Percentiles rank a stretch among this genome's conserved stretches.
These are phyloP conservation scores for Gymnopilus junonius DNA, from an alignment of 768 basidiomycete species.

Conservation along the genomic window DNA sequence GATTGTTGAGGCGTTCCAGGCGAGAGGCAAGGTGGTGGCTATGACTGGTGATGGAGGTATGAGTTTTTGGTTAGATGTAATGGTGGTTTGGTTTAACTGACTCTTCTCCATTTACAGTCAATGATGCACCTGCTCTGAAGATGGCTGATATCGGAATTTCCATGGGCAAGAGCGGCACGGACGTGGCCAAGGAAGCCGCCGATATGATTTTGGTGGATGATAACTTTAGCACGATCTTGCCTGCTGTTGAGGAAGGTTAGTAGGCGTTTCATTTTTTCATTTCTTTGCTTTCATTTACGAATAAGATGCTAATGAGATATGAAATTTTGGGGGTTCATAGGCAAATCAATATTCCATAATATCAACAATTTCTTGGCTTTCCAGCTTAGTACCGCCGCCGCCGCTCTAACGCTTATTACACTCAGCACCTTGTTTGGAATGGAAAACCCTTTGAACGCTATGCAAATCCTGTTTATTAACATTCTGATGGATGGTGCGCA, in stretches of 20 bases:
- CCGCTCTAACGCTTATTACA: slow-evolving; percentile 93
- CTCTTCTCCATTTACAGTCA: slow-evolving; percentile 55
- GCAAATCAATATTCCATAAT: slow-evolving; percentile 98
- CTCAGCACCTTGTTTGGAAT: slow-evolving; percentile 89
- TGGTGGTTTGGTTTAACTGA: no score
- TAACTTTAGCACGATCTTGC: slow-evolving; percentile 93
- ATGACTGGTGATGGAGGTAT: slow-evolving; percentile 97
- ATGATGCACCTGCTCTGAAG: slow-evolving; percentile 95
- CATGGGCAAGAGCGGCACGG: slow-evolving; percentile 98
- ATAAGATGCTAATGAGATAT: slow-evolving; percentile 1
- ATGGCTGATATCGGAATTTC: slow-evolving; percentile 98
- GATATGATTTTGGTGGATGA: slow-evolving; percentile 97
- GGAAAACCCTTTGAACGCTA: slow-evolving; percentile 92
- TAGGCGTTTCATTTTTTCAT: slow-evolving; percentile 2
- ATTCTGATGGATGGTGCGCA: slow-evolving; percentile 94
- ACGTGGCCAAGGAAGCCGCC: slow-evolving; percentile 98
- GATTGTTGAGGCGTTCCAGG: slow-evolving; percentile 93
- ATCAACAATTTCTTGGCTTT: slow-evolving; percentile 98
- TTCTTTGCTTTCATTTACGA: slow-evolving; percentile 11
- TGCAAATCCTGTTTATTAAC: slow-evolving; percentile 99
- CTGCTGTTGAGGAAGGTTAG: slow-evolving; percentile 91
- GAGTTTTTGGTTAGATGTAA: slow-evolving; percentile 28
- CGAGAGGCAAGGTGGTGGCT: slow-evolving; percentile 87
- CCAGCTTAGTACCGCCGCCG: slow-evolving; percentile 97
- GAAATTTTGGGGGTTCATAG: slow-evolving; percentile 35